A percentile compares a stretch with the other conserved stretches of the same genome.
Evolutionary conservation across 176 grass and related monocot species (phyloP).

Genomic region (Eragrostis curvula): DNA sequence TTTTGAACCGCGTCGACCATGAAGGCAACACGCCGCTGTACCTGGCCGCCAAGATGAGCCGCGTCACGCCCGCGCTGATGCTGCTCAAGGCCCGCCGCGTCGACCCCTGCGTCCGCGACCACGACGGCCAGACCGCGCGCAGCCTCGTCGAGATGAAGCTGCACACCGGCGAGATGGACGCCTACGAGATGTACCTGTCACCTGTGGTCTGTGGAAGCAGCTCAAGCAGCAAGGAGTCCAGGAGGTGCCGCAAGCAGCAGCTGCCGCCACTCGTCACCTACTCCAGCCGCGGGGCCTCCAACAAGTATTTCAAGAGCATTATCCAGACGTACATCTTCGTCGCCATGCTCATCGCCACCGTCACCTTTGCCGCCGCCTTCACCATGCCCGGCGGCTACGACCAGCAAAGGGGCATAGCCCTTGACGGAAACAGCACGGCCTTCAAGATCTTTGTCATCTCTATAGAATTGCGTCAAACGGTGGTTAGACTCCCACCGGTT

Average conservation of each 20-base stretch:
- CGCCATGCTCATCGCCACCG: slow-evolving; percentile 48
- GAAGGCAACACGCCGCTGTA: slow-evolving; percentile 63
- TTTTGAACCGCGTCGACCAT: slow-evolving; percentile 45
- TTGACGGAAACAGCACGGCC: not conserved
- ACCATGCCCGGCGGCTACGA: slow-evolving; percentile 49
- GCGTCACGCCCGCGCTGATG: slow-evolving; percentile 40
- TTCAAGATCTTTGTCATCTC: slow-evolving; percentile 55
- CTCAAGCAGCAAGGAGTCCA: slow-evolving; percentile 38
- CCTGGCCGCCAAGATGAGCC: slow-evolving; percentile 42
- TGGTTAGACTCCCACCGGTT: too few relatives aligned
- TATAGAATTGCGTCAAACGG: too few relatives aligned
- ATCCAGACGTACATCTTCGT: slow-evolving; percentile 52
- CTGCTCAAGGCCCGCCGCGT: slow-evolving; percentile 35
- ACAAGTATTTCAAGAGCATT: slow-evolving; percentile 39
- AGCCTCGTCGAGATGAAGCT: slow-evolving; percentile 29
- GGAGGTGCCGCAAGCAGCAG: slow-evolving; percentile 38
- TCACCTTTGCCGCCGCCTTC: slow-evolving; percentile 50
- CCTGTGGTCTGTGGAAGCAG: slow-evolving; percentile 53
- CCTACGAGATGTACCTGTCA: slow-evolving; percentile 54
- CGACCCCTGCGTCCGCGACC: slow-evolving; percentile 37
- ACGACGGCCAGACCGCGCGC: slow-evolving; percentile 38
- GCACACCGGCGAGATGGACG: slow-evolving; percentile 13
- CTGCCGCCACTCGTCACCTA: slow-evolving; percentile 34
- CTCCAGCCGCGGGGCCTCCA: slow-evolving; percentile 1
- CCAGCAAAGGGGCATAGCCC: slow-evolving; percentile 9